Conservation (phyloP, 2,329 filamentous ascomycete genomes). For the Pseudogymnoascus sp. region DNA sequence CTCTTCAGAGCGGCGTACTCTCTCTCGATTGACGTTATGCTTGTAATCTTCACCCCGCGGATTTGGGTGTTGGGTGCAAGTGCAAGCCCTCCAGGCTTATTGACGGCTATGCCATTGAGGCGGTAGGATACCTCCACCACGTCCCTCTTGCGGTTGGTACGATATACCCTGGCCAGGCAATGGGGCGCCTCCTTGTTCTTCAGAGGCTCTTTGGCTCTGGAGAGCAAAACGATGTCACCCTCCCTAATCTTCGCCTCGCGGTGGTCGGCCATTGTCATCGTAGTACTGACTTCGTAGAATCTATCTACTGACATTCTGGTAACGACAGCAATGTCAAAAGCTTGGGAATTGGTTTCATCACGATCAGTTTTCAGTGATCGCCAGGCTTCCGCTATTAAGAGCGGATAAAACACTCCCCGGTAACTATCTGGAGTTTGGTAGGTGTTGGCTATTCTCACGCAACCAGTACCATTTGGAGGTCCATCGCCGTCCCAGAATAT, state of each 20-base stretch:
- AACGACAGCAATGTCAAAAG: conserved; percentile 81
- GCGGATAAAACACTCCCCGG: conserved; percentile 80
- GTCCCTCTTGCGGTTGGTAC: conserved; percentile 73
- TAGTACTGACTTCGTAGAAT: conserved; percentile 85
- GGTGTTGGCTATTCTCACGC: conserved; percentile 68
- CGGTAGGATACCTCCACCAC: conserved; percentile 81
- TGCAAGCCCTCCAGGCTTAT: conserved; percentile 54
- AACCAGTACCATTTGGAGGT: conserved; percentile 70
- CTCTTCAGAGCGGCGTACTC: conserved; percentile 90
- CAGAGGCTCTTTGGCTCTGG: conserved; percentile 66
- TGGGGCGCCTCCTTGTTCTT: conserved; percentile 60
- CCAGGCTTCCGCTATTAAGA: conserved; percentile 92
- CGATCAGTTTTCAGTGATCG: conserved; percentile 85
- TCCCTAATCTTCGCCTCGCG: conserved; percentile 70
- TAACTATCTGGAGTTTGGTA: conserved; percentile 76
- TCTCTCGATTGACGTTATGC: conserved; percentile 88
- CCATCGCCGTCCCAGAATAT: conserved; percentile 86
- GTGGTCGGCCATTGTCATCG: conserved; percentile 63
- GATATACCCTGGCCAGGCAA: conserved; percentile 79
- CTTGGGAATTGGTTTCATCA: conserved; percentile 73
- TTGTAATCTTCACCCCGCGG: conserved; percentile 76
- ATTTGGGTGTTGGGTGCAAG: conserved; percentile 66
- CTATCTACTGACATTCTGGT: conserved; percentile 87
- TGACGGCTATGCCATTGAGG: conserved; percentile 51
- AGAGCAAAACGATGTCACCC: conserved; percentile 84